phyloP scores from a whole-genome alignment of 225 moss, liverwort and hornwort species.

The Antitrichia curtipendula region DNA sequence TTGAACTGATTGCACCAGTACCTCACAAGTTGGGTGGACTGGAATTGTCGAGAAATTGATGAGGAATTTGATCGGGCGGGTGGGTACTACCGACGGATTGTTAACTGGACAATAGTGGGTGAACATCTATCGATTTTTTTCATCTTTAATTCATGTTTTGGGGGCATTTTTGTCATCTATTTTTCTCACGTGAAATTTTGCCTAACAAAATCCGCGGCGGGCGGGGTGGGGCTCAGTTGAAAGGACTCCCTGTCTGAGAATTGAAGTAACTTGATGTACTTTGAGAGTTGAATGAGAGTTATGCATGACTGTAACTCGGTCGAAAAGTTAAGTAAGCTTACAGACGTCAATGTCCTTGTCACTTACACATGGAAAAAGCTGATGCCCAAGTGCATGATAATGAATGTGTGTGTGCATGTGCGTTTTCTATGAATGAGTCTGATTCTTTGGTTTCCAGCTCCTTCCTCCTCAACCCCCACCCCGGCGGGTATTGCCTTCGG shows the following conservation, averaged over 20 bases:
- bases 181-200: neutral
- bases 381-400: neutral
- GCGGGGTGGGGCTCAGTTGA: too few relatives aligned
- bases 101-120: neutral
- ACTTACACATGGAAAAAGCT: neutral
- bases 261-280: too few relatives aligned
- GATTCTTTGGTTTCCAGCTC: too few relatives aligned
- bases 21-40: neutral
- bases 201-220: neutral
- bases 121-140: fast-evolving
- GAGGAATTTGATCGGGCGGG: neutral
- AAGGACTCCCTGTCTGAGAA: neutral
- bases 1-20: too few relatives aligned
- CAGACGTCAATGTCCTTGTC: neutral
- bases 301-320: neutral
- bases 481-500: too few relatives aligned
- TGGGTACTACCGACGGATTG: neutral
- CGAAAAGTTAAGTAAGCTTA: neutral
- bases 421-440: too few relatives aligned
- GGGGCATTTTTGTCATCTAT: neutral
- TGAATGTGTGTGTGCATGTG: neutral
- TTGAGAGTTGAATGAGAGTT: neutral
- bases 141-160: fast-evolving
- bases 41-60: too few relatives aligned
- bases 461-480: too few relatives aligned